Evolutionary conservation across 495 filamentous ascomycete genomes (phyloP), one percentile per base, ranked within the genome.

Genomic region (Aspergillus mulundensis): DNA sequence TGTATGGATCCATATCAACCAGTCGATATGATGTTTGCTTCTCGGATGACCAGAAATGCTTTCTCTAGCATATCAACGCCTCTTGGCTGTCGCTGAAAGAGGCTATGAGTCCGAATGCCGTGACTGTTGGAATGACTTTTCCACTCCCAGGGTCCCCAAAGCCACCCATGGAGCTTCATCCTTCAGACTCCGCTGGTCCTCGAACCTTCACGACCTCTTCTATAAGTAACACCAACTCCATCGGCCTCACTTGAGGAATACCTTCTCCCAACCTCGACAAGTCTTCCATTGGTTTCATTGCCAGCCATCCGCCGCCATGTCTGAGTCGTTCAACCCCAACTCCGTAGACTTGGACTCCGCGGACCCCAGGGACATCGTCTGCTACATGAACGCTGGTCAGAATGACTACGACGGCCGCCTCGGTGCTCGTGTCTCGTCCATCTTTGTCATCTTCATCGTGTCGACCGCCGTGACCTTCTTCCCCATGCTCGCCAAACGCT

Each of bases 391-490:
- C 18, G 50, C 54, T 44, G 51, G 57, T 14, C 61, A 56, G 11
- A 77, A 77, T 56, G 74, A 77, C 7, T 79, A 76, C 53, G 65
- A 77, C 20, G 76, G 76, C 44, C 68, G 66, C 10, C 48, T 77
- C 2, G 76, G 76, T 25, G 71, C 70, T 0, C 70, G 75, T 7
- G 61, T 78, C 41, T 78, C 74, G 0, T 57, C 76, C 23, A 68
- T 78, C 50, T 77, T 78, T 53, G 75, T 78, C 15, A 77, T 77
- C 48, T 58, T 76, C 5, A 45, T 74, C 36, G 53, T 70, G 50
- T 77, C 75, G 24, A 64, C 61, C 1, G 30, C 50, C 60, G 76
- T 76, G 6, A 79, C 84, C 14, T 73, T 88, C 58, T 80, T 90
- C 41, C 90, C 52, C 11, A 32, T 54, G 10, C 16, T 84, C 41